Evolutionary conservation across 768 basidiomycete genomes (phyloP).

Genomic region (Russula dissimulans): DNA sequence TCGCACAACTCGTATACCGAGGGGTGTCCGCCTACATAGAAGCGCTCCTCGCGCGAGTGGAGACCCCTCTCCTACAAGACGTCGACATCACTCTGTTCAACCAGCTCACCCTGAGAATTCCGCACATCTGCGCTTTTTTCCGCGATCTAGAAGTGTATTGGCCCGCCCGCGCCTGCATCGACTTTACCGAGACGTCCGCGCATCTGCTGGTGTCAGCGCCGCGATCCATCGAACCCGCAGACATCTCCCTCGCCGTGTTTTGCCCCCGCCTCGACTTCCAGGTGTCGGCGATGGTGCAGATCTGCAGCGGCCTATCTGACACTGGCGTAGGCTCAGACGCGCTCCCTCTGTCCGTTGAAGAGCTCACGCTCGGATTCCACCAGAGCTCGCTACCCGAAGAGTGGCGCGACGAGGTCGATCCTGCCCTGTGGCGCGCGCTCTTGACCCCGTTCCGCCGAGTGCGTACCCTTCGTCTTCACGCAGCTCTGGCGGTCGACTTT

Average conservation of each 20-base stretch:
- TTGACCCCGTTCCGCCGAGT: neutral
- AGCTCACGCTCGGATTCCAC: conserved; percentile 8
- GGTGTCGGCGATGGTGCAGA: neutral
- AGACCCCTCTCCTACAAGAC: neutral
- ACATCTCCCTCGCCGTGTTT: neutral
- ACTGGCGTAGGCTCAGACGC: neutral
- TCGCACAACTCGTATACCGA: conserved; percentile 6
- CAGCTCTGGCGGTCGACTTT: neutral
- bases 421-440: conserved; percentile 1
- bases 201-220: neutral
- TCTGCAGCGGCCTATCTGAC: neutral
- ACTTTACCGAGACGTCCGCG: neutral
- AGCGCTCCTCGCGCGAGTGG: conserved; percentile 3
- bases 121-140: neutral
- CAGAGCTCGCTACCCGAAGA: neutral
- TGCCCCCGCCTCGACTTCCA: conserved; percentile 9
- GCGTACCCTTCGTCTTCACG: neutral
- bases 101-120: conserved; percentile 3
- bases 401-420: neutral
- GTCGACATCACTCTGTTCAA: conserved; percentile 8
- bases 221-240: neutral
- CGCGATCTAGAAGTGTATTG: neutral
- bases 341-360: neutral
- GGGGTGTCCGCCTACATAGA: conserved; percentile 8
- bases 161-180: neutral